Conservation (phyloP, 305 asterid species). For the Fraxinus ornus region DNA sequence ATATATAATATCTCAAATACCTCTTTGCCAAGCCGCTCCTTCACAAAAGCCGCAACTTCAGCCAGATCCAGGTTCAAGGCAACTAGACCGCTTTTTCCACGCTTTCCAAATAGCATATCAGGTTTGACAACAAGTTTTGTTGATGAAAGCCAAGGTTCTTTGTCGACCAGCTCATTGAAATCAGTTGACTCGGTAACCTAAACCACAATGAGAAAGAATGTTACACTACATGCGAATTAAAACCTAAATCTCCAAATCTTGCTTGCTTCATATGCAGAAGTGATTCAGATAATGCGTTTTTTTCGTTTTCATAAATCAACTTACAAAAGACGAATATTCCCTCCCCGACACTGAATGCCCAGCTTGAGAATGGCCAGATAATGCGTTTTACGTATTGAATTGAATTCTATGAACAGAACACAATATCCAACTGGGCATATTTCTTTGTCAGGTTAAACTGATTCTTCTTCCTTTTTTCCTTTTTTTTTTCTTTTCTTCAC, state of each 20-base stretch:
- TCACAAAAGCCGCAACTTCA: conserved; percentile 74
- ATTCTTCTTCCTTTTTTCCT: not conserved
- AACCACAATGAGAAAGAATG: conserved; percentile 17
- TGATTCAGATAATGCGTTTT: not conserved
- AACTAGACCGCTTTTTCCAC: conserved; percentile 93
- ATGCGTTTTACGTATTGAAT: not conserved
- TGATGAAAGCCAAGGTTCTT: conserved; percentile 85
- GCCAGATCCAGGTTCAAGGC: conserved; percentile 91
- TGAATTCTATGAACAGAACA: not conserved
- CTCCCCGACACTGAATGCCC: not conserved
- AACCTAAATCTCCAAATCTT: not conserved
- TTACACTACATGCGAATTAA: not conserved
- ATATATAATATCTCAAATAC: conserved; percentile 28
- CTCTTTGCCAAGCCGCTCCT: conserved; percentile 90
- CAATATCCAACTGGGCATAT: not conserved
- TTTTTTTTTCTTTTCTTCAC: not conserved
- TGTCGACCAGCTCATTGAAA: conserved; percentile 65
- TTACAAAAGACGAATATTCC: not conserved
- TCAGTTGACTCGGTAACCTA: conserved; percentile 87
- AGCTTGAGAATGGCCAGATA: not conserved
- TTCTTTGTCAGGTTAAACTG: not conserved
- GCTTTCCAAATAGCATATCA: conserved; percentile 92
- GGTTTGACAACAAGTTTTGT: conserved; percentile 87
- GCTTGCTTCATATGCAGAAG: not conserved
- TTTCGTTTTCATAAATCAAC: not conserved